A percentile compares a stretch with the other conserved stretches of the same genome.
phyloP scores from a whole-genome alignment of 495 filamentous ascomycete genomes.

The Sabuloglossum arenarium region DNA sequence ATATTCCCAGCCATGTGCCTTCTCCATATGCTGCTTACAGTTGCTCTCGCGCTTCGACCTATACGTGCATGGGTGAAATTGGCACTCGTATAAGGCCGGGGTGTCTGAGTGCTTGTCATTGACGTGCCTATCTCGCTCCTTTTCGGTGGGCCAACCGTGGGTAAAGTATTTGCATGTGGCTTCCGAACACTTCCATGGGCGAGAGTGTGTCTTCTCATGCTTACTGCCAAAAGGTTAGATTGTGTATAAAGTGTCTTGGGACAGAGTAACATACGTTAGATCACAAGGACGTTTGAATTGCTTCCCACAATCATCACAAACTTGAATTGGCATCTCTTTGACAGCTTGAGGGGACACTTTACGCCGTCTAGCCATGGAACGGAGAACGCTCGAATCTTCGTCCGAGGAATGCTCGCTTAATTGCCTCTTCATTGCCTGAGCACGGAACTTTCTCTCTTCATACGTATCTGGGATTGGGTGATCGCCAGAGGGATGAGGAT shows the following conservation, averaged over 20 bases:
- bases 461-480: conserved; percentile 6
- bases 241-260: background rate
- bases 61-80: conserved; percentile 74
- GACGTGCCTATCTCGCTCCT: conserved; percentile 84
- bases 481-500: conserved; percentile 6
- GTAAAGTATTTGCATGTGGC: conserved; percentile 65
- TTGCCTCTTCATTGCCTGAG: conserved; percentile 7
- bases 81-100: conserved; percentile 59
- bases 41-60: conserved; percentile 91
- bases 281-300: conserved; percentile 86
- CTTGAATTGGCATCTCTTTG: conserved; percentile 8
- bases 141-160: conserved; percentile 89
- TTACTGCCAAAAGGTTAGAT: conserved; percentile 30
- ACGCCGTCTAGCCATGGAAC: conserved; percentile 79
- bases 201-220: conserved; percentile 91
- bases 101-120: conserved; percentile 84
- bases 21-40: conserved; percentile 99
- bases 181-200: conserved; percentile 81
- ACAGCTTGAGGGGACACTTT: conserved; percentile 35
- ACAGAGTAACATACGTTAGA: conserved; percentile 30
- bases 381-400: conserved; percentile 55
- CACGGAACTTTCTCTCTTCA: conserved; percentile 10
- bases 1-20: conserved; percentile 79
- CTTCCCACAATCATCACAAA: conserved; percentile 44
- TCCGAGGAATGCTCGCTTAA: conserved; percentile 9